A percentile compares a stretch with the other conserved stretches of the same genome.
These are phyloP conservation scores for Boletus sp. DNA, from an alignment of 768 basidiomycete genomes.

Conservation along the genomic window DNA sequence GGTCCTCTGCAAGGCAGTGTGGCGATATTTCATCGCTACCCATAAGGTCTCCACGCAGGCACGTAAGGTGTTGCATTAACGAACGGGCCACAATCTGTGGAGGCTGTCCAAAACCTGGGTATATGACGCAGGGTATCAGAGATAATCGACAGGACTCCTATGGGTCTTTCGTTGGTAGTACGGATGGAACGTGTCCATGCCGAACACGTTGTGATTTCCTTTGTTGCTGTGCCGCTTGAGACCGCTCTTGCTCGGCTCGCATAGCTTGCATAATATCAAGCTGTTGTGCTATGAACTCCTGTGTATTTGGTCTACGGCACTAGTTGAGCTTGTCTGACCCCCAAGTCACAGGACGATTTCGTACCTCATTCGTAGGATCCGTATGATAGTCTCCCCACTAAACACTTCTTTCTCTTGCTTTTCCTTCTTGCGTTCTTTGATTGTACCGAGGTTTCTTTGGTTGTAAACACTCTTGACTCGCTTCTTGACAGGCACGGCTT, in stretches of 20 bases:
- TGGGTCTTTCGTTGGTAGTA: conserved; percentile 27
- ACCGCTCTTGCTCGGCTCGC: conserved; percentile 76
- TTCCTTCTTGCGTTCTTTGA: conserved; percentile 90
- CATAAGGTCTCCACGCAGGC: conserved; percentile 10
- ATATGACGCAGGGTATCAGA: conserved; percentile 27
- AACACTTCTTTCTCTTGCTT: conserved; percentile 73
- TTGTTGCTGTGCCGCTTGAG: conserved; percentile 57
- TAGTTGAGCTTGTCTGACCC: conserved; percentile 2
- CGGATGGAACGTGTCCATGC: conserved; percentile 24
- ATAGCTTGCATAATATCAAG: conserved; percentile 77
- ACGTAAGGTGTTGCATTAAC: conserved; percentile 1
- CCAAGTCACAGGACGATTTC: conserved; percentile 9
- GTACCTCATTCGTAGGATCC: conserved; percentile 94
- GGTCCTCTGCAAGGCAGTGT: not conserved
- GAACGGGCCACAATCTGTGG: not conserved
- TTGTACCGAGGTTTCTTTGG: conserved; percentile 94
- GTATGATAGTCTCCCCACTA: conserved; percentile 86
- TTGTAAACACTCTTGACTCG: conserved; percentile 90
- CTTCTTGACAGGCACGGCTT: conserved; percentile 74
- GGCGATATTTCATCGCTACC: not conserved
- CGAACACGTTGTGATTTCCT: conserved; percentile 57
- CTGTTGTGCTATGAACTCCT: conserved; percentile 87
- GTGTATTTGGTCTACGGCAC: conserved; percentile 60
- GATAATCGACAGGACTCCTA: conserved; percentile 7
- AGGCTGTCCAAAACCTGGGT: conserved; percentile 15